These are phyloP conservation scores for Furcasterigmium furcatum DNA, from an alignment of 2,329 filamentous ascomycete species.

Conservation along the genomic window DNA sequence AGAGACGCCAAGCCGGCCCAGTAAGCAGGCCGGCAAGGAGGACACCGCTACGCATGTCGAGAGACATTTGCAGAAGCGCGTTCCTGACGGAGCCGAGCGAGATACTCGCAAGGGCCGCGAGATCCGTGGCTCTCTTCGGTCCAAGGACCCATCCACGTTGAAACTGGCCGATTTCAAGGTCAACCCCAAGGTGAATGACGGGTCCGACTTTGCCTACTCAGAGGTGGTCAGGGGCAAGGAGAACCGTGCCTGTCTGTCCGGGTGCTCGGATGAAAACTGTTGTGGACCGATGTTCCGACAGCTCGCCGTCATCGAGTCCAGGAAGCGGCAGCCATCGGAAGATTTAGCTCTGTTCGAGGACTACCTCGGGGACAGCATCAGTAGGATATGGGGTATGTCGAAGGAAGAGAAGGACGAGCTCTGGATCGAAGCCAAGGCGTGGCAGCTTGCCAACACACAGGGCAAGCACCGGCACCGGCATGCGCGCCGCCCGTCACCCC, in stretches of 20 bases:
- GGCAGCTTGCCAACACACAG: conserved; percentile 68
- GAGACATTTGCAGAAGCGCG: too few relatives aligned
- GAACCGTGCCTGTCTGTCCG: conserved; percentile 66
- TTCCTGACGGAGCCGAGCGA: not conserved
- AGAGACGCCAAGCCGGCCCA: conserved; percentile 1
- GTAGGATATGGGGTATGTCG: conserved; percentile 56
- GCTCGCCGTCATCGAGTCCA: conserved; percentile 46
- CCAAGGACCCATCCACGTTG: conserved; percentile 54
- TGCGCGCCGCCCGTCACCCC: conserved; percentile 68
- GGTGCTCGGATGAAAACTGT: conserved; percentile 73
- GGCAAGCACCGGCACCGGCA: conserved; percentile 77
- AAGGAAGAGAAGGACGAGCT: conserved; percentile 60
- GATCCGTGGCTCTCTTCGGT: conserved; percentile 43
- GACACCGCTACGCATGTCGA: too few relatives aligned
- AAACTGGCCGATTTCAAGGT: conserved; percentile 74
- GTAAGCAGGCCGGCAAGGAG: not conserved
- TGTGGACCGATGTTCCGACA: conserved; percentile 69
- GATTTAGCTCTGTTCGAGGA: conserved; percentile 51
- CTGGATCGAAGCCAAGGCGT: conserved; percentile 73
- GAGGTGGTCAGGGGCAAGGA: conserved; percentile 71
- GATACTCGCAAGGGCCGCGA: conserved; percentile 4
- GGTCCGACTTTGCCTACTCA: conserved; percentile 67
- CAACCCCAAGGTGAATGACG: conserved; percentile 70
- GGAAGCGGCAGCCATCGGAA: conserved; percentile 24
- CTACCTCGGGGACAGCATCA: conserved; percentile 56